Evolutionary conservation across 2,329 filamentous ascomycete species (phyloP).

Genomic region (Aurifilum marmelostoma): DNA sequence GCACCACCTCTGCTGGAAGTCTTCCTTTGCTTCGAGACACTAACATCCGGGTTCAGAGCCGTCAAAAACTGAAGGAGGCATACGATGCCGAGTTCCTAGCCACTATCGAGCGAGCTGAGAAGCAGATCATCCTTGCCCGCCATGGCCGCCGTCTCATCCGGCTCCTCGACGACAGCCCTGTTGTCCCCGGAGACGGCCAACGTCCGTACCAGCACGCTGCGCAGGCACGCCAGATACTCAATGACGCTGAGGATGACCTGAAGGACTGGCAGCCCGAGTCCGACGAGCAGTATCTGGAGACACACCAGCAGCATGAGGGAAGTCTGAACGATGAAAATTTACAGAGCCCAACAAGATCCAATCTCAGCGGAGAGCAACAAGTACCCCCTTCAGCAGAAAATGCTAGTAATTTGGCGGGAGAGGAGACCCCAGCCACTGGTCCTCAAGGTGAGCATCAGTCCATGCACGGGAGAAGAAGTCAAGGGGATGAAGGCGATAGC

Average conservation of each 20-base stretch:
- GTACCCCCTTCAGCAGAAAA: background rate
- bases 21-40: background rate
- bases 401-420: slow-evolving; percentile 8
- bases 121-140: slow-evolving; percentile 91
- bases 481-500: slow-evolving; percentile 1
- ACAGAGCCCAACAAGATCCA: slow-evolving; percentile 18
- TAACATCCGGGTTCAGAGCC: slow-evolving; percentile 61
- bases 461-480: slow-evolving; percentile 3
- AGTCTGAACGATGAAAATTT: slow-evolving; percentile 7
- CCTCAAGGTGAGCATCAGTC: slow-evolving; percentile 28
- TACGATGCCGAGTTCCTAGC: slow-evolving; percentile 87
- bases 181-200: slow-evolving; percentile 82
- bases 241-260: slow-evolving; percentile 89
- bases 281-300: slow-evolving; percentile 36
- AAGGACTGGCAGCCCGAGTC: slow-evolving; percentile 67
- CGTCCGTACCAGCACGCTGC: slow-evolving; percentile 67
- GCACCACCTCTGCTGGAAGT: background rate
- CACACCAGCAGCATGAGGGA: slow-evolving; percentile 12
- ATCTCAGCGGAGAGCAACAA: slow-evolving; percentile 12
- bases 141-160: slow-evolving; percentile 85
- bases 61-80: slow-evolving; percentile 94
- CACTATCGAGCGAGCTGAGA: slow-evolving; percentile 94
- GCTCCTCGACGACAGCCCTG: slow-evolving; percentile 85
- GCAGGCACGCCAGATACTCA: slow-evolving; percentile 81
- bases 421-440: slow-evolving; percentile 15